Base-by-base conservation (phyloP, 2,329 filamentous ascomycete species). In the Boeremia exigua region DNA sequence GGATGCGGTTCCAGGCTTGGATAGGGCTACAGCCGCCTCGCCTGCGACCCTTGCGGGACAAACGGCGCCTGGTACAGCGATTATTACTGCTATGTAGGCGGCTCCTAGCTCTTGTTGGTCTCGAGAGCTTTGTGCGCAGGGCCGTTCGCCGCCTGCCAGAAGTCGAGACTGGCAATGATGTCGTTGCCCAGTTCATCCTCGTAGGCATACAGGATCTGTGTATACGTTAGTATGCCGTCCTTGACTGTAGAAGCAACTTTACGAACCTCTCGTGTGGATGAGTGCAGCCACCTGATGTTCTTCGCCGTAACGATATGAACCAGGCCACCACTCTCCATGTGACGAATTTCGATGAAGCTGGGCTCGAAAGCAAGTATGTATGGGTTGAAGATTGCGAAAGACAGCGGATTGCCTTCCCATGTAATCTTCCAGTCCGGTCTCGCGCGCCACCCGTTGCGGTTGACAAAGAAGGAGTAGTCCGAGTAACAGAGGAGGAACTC, bases 401-500 rank as follows among this genome's bases (percentile, higher is more conserved):
- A 89, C 68, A 92, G 89, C 36, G 95, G 95, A 39, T 87, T 91
- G 53, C 95, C 95, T 79, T 99, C 95, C 95, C 95, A 99, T 61
- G 94, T 90, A 71, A 99, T 96, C 68, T 90, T 88, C 95, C 95
- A 99, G 76, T 99, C 95, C 5, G 93, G 92, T 69, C 93, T 85
- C 49, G 94, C 94, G 60, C 95, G 88, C 95, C 95, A 99, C 33
- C 95, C 95, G 75, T 99, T 98, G 69, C 95, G 87, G 78, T 99
- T 98, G 73, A 99, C 95, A 71, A 98, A 99, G 85, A 99, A 99
- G 11, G 92, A 96, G 78, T 97, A 99, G 75, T 99, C 95, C 4
- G 92, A 95, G 79, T 99, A 99, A 77, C 97, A 98, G 61, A 99
- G 87, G 65, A 99, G 78, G 82, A 99, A 99, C 73, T 99, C 95